Conservation (phyloP, 2,329 filamentous ascomycete species). For the Amauroascus niger region DNA sequence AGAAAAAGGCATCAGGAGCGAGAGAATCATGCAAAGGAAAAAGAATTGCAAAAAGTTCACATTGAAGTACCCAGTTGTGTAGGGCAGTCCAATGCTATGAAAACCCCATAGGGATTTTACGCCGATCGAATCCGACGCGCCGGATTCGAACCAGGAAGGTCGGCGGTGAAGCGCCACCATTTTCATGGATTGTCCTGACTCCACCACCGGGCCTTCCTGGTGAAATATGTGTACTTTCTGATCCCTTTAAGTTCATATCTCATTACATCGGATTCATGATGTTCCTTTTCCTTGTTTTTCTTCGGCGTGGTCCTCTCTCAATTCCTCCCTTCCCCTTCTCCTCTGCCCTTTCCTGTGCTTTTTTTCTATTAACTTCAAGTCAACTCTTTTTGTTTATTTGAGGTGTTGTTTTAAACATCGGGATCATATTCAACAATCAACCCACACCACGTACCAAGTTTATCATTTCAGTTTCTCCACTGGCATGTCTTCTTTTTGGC, state of each 20-base stretch:
- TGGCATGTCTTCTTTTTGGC: no score
- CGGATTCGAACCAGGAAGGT: not conserved
- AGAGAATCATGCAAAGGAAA: not conserved
- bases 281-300: not conserved
- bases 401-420: no score
- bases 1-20: not conserved
- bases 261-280: not conserved
- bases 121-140: not conserved
- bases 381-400: no score
- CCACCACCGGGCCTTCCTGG: not conserved
- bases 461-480: no score
- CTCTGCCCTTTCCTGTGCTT: not conserved
- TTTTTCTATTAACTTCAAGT: not conserved
- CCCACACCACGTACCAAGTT: no score
- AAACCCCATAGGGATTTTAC: slow-evolving; percentile 11
- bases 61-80: slow-evolving; percentile 10
- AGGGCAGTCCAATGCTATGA: slow-evolving; percentile 14
- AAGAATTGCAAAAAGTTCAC: slow-evolving; percentile 13
- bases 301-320: not conserved
- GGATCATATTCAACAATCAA: no score
- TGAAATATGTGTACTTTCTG: not conserved
- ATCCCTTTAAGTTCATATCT: not conserved
- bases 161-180: not conserved
- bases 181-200: not conserved
- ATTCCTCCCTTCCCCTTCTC: not conserved